A percentile compares a stretch with the other conserved stretches of the same genome.
Conservation (phyloP, 2,329 filamentous ascomycete species). For the Nigrospora osmanthi region DNA sequence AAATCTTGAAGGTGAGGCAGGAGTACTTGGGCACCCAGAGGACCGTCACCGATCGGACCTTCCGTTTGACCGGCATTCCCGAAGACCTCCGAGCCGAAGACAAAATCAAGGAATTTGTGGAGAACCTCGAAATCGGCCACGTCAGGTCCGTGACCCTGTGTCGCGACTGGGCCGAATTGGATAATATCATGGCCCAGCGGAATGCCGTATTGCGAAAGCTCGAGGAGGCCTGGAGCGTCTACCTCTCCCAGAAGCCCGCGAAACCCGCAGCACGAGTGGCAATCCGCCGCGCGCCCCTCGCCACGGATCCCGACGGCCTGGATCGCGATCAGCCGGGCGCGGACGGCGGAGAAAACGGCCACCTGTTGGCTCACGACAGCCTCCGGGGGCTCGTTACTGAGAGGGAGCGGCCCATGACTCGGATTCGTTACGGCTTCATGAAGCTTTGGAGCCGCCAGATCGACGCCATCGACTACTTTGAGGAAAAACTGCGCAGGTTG, state of each 20-base stretch:
- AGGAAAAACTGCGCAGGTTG: constrained; percentile 70
- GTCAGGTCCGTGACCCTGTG: constrained; percentile 86
- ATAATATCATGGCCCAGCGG: constrained; percentile 63
- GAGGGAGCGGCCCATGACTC: constrained; percentile 55
- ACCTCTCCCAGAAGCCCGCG: constrained; percentile 49
- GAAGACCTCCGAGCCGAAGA: constrained; percentile 69
- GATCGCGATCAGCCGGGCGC: constrained; percentile 31
- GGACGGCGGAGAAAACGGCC: constrained; percentile 48
- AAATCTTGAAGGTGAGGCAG: constrained; percentile 79
- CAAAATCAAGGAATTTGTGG: constrained; percentile 78
- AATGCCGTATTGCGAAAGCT: constrained; percentile 60
- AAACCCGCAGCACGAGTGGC: constrained; percentile 25
- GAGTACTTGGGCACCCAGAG: constrained; percentile 88
- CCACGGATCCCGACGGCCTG: constrained; percentile 12
- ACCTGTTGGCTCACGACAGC: constrained; percentile 45
- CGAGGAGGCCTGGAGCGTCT: constrained; percentile 76
- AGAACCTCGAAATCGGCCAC: constrained; percentile 79
- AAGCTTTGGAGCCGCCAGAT: constrained; percentile 63
- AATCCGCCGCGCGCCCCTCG: constrained; percentile 3
- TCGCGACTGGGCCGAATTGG: constrained; percentile 77
- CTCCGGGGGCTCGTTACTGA: constrained; percentile 31
- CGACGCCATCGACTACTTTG: constrained; percentile 92
- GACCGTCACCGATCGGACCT: constrained; percentile 92
- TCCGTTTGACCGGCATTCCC: constrained; percentile 85
- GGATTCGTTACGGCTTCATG: constrained; percentile 72